Evolutionary conservation across 495 filamentous ascomycete species (phyloP), one percentile per base, ranked within the genome.

Genomic region (Penicillium bialowiezense): DNA sequence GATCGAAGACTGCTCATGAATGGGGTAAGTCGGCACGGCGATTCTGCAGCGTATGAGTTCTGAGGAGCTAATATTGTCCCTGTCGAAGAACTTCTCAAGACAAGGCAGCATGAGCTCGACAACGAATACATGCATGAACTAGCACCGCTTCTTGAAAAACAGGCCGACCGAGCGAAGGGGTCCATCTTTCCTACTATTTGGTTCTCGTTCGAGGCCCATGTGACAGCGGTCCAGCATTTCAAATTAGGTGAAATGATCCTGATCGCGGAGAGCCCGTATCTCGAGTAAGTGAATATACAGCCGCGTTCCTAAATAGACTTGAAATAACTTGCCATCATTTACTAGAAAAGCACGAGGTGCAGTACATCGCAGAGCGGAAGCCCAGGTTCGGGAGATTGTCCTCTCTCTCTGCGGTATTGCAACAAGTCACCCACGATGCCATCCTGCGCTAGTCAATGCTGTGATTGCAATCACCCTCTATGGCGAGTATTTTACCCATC

Each of bases 401-500:
- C 47, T 66, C 0, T 47, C 54, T 7, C 41, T 61, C 10, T 66
- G 60, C 34, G 63, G 63, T 13, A 63, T 66, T 14, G 57, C 52
- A 0, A 9, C 63, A 9, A 26, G 41, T 10, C 54, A 61, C 38
- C 36, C 37, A 8, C 38, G 43, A 19, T 41, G 50, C 13, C 53
- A 55, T 19, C 60, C 63, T 35, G 57, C 57, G 2, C 14, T 66
- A 13, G 52, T 66, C 18, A 63, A 63, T 54, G 63, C 60, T 1
- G 57, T 66, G 0, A 59, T 66, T 51, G 48, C 57, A 0, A 58
- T 59, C 12, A 59, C 39, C 1, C 31, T 63, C 0, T 66, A 60
- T 21, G 62, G 62, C 0, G 59, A 60, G n/a, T 65, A 65, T 17
- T 65, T 65, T 21, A 62, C 59, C 2, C 51, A 59, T 9, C 52